phyloP scores from a whole-genome alignment of 2,329 filamentous ascomycete species.

The Claviceps sorghi region DNA sequence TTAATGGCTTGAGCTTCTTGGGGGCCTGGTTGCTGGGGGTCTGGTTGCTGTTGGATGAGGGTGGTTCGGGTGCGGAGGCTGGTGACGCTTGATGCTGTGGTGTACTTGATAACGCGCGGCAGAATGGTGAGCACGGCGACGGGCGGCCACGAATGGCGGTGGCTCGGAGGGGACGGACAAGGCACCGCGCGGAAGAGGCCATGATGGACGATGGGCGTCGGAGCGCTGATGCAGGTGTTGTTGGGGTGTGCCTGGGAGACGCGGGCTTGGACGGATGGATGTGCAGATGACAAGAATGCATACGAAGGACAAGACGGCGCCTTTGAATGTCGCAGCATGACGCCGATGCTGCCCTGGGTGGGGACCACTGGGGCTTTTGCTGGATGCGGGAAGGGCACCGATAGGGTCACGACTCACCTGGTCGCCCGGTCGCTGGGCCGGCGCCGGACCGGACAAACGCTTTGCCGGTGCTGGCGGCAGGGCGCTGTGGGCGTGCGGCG shows the following conservation, averaged over 20 bases:
- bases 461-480: slow-evolving; percentile 3
- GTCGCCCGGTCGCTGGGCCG: too few relatives aligned
- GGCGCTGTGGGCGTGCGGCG: background rate
- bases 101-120: slow-evolving; percentile 6
- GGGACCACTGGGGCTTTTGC: background rate
- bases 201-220: slow-evolving; percentile 3
- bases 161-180: slow-evolving; percentile 6
- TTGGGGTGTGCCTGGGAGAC: background rate
- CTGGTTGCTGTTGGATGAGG: background rate
- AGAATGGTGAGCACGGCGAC: background rate
- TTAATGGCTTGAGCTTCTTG: slow-evolving; percentile 39
- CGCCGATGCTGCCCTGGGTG: background rate
- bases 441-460: slow-evolving; percentile 5
- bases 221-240: background rate
- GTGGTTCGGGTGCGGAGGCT: background rate
- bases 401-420: too few relatives aligned
- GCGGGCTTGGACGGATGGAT: background rate
- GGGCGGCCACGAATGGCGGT: slow-evolving; percentile 1
- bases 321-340: background rate
- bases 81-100: slow-evolving; percentile 2
- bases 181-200: slow-evolving; percentile 9
- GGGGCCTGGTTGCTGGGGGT: background rate
- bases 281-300: background rate
- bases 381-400: too few relatives aligned
- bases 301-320: background rate